Percentiles rank a stretch among this genome's conserved stretches.
These are phyloP conservation scores for Fusarium brevicatenulatum DNA, from an alignment of 2,329 filamentous ascomycete species.

Conservation along the genomic window DNA sequence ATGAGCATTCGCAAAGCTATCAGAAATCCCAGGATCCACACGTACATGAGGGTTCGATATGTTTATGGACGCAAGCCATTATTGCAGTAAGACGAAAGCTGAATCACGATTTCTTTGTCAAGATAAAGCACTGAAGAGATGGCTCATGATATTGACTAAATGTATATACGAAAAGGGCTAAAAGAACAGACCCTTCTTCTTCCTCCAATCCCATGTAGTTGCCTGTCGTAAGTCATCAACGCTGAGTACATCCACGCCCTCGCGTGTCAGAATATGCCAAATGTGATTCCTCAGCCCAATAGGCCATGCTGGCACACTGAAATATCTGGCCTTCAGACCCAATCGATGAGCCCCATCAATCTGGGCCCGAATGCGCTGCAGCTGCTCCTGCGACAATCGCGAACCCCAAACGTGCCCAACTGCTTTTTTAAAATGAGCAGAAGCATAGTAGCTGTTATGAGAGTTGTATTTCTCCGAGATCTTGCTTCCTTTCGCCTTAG, in stretches of 20 bases:
- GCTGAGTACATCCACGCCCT: neutral
- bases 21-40: conserved; percentile 27
- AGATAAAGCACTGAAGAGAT: neutral
- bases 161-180: neutral
- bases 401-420: neutral
- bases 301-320: neutral
- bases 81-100: neutral
- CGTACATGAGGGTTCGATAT: conserved; percentile 34
- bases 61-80: conserved; percentile 30
- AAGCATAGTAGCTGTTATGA: neutral
- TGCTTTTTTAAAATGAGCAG: neutral
- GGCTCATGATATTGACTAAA: rapidly evolving
- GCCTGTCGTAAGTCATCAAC: neutral
- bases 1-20: conserved; percentile 32
- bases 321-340: neutral
- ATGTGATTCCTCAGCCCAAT: neutral
- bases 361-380: neutral
- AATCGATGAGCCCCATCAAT: neutral
- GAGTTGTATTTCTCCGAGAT: neutral
- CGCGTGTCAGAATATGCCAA: neutral
- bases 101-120: neutral
- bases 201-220: neutral
- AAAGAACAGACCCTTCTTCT: neutral
- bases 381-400: neutral
- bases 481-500: neutral